phyloP scores from a whole-genome alignment of 306 rosid genomes.

The Crotalaria pallida region DNA sequence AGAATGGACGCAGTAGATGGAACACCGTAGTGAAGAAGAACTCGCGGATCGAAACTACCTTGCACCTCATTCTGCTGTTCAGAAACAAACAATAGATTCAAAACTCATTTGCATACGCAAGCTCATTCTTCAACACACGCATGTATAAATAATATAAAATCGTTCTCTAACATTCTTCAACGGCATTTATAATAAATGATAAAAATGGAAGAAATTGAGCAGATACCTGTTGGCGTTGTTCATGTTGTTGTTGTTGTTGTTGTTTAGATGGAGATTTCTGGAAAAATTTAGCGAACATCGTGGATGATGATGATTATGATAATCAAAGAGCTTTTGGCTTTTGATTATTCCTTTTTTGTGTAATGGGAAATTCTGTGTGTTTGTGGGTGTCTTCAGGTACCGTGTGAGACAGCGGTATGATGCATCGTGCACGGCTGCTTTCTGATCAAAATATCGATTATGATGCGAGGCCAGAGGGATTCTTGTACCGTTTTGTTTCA shows the following conservation, averaged over 20 bases:
- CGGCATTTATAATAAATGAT: neutral
- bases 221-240: conserved; percentile 40
- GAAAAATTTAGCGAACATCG: conserved; percentile 63
- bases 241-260: conserved; percentile 22
- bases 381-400: conserved; percentile 18
- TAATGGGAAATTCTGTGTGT: conserved; percentile 25
- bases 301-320: conserved; percentile 12
- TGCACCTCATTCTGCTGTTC: conserved; percentile 26
- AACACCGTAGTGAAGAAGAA: conserved; percentile 70
- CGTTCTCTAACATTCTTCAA: neutral
- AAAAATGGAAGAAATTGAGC: conserved; percentile 5
- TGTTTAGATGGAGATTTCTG: conserved; percentile 32
- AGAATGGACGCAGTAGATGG: conserved; percentile 79
- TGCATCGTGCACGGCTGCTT: conserved; percentile 15
- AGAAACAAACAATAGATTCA: conserved; percentile 3
- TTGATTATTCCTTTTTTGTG: conserved; percentile 13
- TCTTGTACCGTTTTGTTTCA: conserved; percentile 17
- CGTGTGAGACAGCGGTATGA: conserved; percentile 27
- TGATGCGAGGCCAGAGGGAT: conserved; percentile 15
- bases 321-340: conserved; percentile 22
- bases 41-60: conserved; percentile 47
- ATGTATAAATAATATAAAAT: neutral
- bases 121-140: neutral
- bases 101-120: neutral
- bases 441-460: conserved; percentile 16